Evolutionary conservation across 768 basidiomycete genomes (phyloP).

Genomic region (Phlebiopsis gigantea): DNA sequence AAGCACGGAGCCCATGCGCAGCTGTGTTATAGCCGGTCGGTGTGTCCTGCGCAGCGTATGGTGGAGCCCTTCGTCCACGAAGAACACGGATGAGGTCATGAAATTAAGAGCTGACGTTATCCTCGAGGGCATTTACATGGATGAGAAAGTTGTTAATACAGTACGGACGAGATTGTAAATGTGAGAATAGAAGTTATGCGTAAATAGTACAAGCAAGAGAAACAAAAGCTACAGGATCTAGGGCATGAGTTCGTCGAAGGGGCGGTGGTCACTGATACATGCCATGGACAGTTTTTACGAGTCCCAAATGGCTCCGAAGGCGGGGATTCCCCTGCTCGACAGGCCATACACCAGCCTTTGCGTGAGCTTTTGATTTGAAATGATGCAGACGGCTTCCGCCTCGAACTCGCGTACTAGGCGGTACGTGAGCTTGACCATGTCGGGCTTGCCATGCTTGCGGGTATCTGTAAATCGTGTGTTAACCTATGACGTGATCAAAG

Average conservation of each 20-base stretch:
- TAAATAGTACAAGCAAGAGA: background rate
- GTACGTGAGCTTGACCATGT: constrained; percentile 34
- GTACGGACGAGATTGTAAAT: background rate
- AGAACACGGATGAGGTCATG: background rate
- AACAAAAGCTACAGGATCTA: background rate
- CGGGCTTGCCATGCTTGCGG: constrained; percentile 30
- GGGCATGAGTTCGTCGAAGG: background rate
- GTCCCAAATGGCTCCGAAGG: constrained; percentile 60
- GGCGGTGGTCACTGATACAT: background rate
- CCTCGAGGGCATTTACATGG: background rate
- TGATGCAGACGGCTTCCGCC: constrained; percentile 47
- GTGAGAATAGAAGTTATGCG: background rate
- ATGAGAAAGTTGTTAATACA: background rate
- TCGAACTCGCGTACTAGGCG: constrained; percentile 32
- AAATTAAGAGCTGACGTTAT: background rate
- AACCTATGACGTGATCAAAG: background rate
- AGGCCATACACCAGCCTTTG: constrained; percentile 55
- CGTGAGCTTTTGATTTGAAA: constrained; percentile 55
- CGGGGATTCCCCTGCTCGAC: constrained; percentile 55
- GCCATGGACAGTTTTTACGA: constrained; percentile 28
- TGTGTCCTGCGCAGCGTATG: background rate
- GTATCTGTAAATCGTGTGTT: constrained; percentile 22
- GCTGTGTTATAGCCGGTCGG: too few species aligned
- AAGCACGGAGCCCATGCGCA: too few species aligned
- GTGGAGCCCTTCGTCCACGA: background rate